A percentile compares a stretch with the other conserved stretches of the same genome.
Evolutionary conservation across 345 rosid genomes (phyloP).

Genomic region (Murraya paniculata): DNA sequence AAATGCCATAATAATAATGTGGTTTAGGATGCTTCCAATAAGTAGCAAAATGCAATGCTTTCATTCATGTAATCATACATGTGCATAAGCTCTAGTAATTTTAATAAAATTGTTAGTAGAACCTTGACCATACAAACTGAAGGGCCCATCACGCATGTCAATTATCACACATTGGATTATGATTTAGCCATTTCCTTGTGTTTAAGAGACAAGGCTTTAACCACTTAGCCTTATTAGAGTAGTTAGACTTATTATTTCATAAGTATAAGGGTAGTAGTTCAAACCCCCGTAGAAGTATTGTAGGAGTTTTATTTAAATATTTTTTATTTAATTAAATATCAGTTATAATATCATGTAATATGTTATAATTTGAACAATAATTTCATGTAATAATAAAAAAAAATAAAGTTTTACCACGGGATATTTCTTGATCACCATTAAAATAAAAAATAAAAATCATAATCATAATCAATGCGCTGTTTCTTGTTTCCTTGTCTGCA

Average conservation of each 20-base stretch:
- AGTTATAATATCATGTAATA: no score
- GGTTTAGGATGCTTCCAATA: background rate
- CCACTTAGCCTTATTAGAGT: no score
- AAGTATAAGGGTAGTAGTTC: no score
- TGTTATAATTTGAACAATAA: no score
- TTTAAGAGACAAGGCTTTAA: background rate
- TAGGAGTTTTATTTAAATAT: no score
- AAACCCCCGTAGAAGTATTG: no score
- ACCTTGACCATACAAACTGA: background rate
- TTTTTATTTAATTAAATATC: no score
- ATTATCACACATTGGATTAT: background rate
- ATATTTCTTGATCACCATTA: background rate
- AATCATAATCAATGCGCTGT: background rate
- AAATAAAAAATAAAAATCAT: background rate
- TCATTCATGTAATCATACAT: background rate
- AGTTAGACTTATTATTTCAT: no score
- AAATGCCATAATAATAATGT: background rate
- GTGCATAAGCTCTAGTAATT: background rate
- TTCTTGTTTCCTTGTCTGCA: background rate
- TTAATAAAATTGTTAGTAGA: no score
- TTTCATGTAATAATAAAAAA: no score
- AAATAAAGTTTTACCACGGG: background rate
- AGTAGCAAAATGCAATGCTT: background rate
- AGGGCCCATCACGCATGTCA: background rate
- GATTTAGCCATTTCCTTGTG: no score